Percentiles rank a stretch among this genome's conserved stretches.
These are phyloP conservation scores for Fusarium paranaense DNA, from an alignment of 2,329 filamentous ascomycete genomes.

Conservation along the genomic window DNA sequence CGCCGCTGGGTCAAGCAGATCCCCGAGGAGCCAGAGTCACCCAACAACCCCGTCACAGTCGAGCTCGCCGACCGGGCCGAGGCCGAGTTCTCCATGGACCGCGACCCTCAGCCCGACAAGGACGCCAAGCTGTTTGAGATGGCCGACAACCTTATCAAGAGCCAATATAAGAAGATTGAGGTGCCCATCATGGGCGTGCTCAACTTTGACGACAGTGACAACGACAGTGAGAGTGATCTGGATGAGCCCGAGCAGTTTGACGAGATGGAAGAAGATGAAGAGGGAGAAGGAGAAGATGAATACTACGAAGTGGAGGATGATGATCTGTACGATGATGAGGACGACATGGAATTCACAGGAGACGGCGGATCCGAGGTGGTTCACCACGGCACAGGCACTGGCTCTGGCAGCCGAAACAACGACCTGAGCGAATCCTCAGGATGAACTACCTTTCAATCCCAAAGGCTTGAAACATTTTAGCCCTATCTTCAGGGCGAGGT, in stretches of 20 bases:
- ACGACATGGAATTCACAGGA: slow-evolving; percentile 42
- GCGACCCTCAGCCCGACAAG: slow-evolving; percentile 53
- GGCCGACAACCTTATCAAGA: slow-evolving; percentile 61
- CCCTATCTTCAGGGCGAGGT: slow-evolving; percentile 2
- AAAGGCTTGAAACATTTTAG: slow-evolving; percentile 6
- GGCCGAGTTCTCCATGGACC: slow-evolving; percentile 55
- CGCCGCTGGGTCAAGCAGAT: slow-evolving; percentile 58
- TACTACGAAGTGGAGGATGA: slow-evolving; percentile 46
- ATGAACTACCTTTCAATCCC: slow-evolving; percentile 18
- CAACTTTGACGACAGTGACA: slow-evolving; percentile 58
- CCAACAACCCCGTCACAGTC: slow-evolving; percentile 43
- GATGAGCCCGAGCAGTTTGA: slow-evolving; percentile 44
- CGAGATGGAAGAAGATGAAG: slow-evolving; percentile 44
- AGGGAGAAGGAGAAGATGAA: slow-evolving; percentile 41
- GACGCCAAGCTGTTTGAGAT: slow-evolving; percentile 57
- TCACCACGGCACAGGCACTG: slow-evolving; percentile 44
- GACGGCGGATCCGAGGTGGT: slow-evolving; percentile 44
- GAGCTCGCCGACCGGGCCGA: slow-evolving; percentile 53
- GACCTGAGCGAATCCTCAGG: slow-evolving; percentile 43
- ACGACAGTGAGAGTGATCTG: slow-evolving; percentile 52
- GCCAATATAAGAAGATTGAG: slow-evolving; percentile 59
- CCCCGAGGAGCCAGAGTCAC: slow-evolving; percentile 49
- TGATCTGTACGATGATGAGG: slow-evolving; percentile 42
- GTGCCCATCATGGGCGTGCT: slow-evolving; percentile 59
- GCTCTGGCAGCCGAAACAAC: slow-evolving; percentile 44